Conservation (phyloP, 202 grass and related monocot species). For the Cymbopogon flexuosus region DNA sequence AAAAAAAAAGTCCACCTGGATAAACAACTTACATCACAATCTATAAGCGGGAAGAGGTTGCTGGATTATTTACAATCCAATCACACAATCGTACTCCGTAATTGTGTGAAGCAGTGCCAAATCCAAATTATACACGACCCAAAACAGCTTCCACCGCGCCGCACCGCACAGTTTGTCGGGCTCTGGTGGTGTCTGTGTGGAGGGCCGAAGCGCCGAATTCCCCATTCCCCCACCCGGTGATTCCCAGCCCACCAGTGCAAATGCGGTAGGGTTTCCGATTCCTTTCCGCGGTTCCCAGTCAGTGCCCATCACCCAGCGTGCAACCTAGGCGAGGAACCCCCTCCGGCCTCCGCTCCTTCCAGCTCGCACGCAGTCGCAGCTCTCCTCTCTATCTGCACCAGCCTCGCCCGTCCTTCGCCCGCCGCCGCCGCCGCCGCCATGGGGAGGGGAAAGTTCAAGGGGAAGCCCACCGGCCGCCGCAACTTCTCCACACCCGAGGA, state of each 20-base stretch:
- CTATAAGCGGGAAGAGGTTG: no score
- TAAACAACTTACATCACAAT: no score
- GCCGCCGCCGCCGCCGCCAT: slow-evolving; percentile 39
- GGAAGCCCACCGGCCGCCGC: slow-evolving; percentile 89
- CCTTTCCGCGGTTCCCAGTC: neutral
- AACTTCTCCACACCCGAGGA: slow-evolving; percentile 95
- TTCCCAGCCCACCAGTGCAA: slow-evolving; percentile 18
- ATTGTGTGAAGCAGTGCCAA: no score
- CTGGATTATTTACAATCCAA: no score
- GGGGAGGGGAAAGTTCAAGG: slow-evolving; percentile 97
- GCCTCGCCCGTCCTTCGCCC: neutral
- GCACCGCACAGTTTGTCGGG: neutral
- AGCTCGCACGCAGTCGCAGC: neutral
- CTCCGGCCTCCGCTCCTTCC: neutral
- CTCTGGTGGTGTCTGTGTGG: neutral
- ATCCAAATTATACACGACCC: no score
- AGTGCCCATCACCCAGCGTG: slow-evolving; percentile 17
- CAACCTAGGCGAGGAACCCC: slow-evolving; percentile 42
- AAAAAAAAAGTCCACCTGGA: no score
- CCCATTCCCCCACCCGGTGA: neutral
- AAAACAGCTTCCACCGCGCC: no score
- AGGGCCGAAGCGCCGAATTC: neutral
- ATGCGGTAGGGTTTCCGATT: slow-evolving; percentile 60
- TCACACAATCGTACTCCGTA: no score
- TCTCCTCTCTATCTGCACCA: neutral